Conservation (phyloP, 352 stramenopile species). For the Elongisporangium undulatum region DNA sequence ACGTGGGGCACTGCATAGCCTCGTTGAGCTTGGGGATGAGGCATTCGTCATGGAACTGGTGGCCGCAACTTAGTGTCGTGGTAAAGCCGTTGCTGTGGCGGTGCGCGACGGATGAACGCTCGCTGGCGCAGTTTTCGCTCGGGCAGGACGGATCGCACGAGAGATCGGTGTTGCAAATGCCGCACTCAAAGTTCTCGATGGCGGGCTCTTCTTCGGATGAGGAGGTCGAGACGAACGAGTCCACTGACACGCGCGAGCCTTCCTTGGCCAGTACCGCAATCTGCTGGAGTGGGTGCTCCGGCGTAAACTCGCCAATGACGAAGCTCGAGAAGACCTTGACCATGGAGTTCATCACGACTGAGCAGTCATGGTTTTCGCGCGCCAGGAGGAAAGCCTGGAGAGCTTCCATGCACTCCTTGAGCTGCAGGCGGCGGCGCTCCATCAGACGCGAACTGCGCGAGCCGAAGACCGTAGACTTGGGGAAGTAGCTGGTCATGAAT, state of each 20-base stretch:
- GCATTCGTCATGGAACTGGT: conserved; percentile 61
- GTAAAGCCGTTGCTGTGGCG: conserved; percentile 21
- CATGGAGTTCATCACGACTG: conserved; percentile 13
- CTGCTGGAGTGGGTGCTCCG: too few relatives aligned
- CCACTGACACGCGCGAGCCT: too few relatives aligned
- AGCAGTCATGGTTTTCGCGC: conserved; percentile 22
- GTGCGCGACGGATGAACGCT: conserved; percentile 6
- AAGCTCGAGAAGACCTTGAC: conserved; percentile 22
- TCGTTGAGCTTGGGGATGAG: conserved; percentile 49
- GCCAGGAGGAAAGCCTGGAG: conserved; percentile 21
- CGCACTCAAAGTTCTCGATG: conserved; percentile 7
- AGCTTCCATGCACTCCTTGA: conserved; percentile 12
- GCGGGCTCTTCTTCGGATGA: conserved; percentile 24
- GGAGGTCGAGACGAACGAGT: conserved; percentile 13
- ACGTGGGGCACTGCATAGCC: conserved; percentile 35
- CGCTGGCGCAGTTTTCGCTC: conserved; percentile 4
- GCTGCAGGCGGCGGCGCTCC: conserved; percentile 9
- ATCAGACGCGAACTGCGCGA: conserved; percentile 12
- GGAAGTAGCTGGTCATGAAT: conserved; percentile 22
- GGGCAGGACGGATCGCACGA: background rate
- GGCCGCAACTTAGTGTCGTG: conserved; percentile 40
- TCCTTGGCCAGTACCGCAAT: too few relatives aligned
- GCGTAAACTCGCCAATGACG: conserved; percentile 13
- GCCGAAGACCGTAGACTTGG: conserved; percentile 22
- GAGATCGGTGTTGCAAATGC: conserved; percentile 5